Evolutionary conservation across 345 rosid genomes (phyloP).

Genomic region (Populus simonii): DNA sequence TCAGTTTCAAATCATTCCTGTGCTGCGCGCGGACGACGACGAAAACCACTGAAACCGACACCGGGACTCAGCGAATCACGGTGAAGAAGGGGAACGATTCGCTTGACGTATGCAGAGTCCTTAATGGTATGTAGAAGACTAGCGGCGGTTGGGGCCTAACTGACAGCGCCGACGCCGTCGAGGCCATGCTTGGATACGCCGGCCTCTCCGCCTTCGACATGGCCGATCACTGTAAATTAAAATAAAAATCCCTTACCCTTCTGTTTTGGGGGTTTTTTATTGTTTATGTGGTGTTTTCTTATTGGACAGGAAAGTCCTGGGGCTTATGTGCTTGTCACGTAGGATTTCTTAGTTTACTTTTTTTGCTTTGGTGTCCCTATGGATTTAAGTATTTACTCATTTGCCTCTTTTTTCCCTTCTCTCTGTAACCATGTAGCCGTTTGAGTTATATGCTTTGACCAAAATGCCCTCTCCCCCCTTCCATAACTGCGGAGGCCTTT

Average conservation of each 20-base stretch:
- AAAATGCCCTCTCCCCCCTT: background rate
- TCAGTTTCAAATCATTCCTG: slow-evolving; percentile 29
- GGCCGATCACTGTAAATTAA: slow-evolving; percentile 81
- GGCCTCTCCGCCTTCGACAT: too few relatives aligned
- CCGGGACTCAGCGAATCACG: slow-evolving; percentile 40
- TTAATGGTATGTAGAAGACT: slow-evolving; percentile 95
- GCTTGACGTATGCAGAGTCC: slow-evolving; percentile 75
- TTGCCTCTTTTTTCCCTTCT: background rate
- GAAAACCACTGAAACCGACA: slow-evolving; percentile 17
- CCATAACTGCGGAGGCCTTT: too few relatives aligned
- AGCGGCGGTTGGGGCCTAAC: slow-evolving; percentile 90
- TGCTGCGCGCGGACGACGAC: slow-evolving; percentile 43
- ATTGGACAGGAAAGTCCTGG: background rate
- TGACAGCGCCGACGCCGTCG: too few relatives aligned
- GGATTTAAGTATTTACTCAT: background rate
- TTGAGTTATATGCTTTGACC: background rate
- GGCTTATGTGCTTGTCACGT: background rate
- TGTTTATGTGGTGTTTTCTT: slow-evolving; percentile 13
- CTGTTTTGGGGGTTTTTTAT: background rate
- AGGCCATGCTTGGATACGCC: too few relatives aligned
- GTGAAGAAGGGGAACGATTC: slow-evolving; percentile 76
- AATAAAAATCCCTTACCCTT: background rate
- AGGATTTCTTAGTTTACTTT: background rate
- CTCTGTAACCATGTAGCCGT: background rate
- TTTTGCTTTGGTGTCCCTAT: background rate